These are phyloP conservation scores for Amanita exitialis DNA, from an alignment of 768 basidiomycete species.

Conservation along the genomic window DNA sequence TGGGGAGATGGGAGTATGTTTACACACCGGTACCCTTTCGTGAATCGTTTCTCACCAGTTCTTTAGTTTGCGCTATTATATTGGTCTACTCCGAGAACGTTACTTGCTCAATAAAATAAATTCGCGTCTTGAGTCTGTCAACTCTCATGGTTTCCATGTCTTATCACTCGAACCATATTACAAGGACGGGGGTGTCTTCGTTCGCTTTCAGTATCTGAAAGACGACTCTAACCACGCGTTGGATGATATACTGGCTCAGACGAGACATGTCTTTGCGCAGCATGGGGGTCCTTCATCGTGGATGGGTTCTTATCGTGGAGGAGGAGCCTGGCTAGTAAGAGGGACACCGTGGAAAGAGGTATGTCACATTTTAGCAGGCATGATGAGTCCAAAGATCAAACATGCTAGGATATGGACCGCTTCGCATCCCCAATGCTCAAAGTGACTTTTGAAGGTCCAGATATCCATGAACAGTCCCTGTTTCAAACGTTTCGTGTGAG, in stretches of 20 bases:
- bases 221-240: conserved; percentile 28
- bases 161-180: conserved; percentile 50
- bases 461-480: conserved; percentile 69
- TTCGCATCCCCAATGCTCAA: conserved; percentile 66
- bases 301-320: conserved; percentile 34
- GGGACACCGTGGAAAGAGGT: conserved; percentile 82
- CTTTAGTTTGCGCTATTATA: conserved; percentile 49
- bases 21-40: background rate
- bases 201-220: conserved; percentile 53
- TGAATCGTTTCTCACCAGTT: background rate
- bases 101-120: conserved; percentile 39
- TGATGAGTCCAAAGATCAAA: background rate
- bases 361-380: conserved; percentile 8
- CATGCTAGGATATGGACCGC: conserved; percentile 67
- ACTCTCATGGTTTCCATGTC: conserved; percentile 49
- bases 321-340: conserved; percentile 61
- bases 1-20: conserved; percentile 67
- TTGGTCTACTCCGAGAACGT: conserved; percentile 53
- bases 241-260: conserved; percentile 35
- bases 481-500: conserved; percentile 73
- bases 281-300: conserved; percentile 57
- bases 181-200: conserved; percentile 86
- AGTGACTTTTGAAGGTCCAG: conserved; percentile 85
- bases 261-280: conserved; percentile 32
- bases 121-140: conserved; percentile 38